These are phyloP conservation scores for Erythrophleum ivorense DNA, from an alignment of 331 rosid genomes.

Conservation along the genomic window DNA sequence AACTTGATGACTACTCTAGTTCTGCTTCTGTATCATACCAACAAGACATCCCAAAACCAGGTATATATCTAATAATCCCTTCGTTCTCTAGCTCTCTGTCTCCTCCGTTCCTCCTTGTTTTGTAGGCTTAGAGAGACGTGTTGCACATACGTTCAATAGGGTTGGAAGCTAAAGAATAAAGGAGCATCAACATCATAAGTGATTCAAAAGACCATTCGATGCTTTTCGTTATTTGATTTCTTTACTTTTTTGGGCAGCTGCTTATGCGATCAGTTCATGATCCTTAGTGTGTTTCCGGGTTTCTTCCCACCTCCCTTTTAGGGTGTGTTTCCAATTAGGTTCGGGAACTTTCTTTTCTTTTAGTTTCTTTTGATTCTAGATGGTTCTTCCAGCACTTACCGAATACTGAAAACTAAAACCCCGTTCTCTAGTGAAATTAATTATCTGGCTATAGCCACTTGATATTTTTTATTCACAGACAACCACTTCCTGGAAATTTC, in stretches of 20 bases:
- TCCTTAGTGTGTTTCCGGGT: conserved; percentile 2
- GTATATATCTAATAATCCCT: neutral
- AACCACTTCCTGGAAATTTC: neutral
- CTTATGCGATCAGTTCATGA: neutral
- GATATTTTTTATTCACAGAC: neutral
- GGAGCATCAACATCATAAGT: conserved; percentile 16
- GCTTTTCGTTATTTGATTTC: conserved; percentile 24
- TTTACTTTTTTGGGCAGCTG: neutral
- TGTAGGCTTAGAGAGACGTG: conserved; percentile 7
- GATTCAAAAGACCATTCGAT: neutral
- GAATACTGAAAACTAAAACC: neutral
- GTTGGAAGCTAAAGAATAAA: conserved; percentile 28
- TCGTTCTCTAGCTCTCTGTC: neutral
- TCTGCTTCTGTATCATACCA: conserved; percentile 20
- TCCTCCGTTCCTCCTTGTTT: neutral
- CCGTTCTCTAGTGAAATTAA: neutral
- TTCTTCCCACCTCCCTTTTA: conserved; percentile 14
- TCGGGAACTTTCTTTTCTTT: neutral
- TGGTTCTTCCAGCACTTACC: conserved; percentile 1
- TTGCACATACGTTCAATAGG: conserved; percentile 17
- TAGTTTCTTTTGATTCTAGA: neutral
- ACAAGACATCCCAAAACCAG: conserved; percentile 31
- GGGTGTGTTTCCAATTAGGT: neutral
- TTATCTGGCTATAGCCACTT: neutral
- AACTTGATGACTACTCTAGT: conserved; percentile 14